Conservation (phyloP, 805 yeast genomes). For the Candida sanyiensis region DNA sequence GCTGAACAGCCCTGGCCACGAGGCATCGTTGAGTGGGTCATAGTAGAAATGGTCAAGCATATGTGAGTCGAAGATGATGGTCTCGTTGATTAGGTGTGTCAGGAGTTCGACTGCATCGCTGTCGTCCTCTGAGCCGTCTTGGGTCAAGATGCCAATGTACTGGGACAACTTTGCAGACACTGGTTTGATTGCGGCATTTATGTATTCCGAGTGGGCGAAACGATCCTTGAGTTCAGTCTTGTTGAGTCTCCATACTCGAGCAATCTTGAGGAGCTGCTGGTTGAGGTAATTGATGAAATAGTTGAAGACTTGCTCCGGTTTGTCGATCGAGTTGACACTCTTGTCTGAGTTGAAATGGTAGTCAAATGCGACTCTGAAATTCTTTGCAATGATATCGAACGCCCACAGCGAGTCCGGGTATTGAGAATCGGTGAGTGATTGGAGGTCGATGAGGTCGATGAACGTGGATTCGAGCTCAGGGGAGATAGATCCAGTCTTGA, state of each 20-base stretch:
- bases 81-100: slow-evolving; percentile 35
- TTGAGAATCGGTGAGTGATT: slow-evolving; percentile 10
- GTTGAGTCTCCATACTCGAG: slow-evolving; percentile 34
- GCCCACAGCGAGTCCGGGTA: slow-evolving; percentile 48
- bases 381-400: slow-evolving; percentile 38
- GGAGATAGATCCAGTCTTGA: slow-evolving; percentile 8
- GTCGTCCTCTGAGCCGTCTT: slow-evolving; percentile 15
- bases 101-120: slow-evolving; percentile 17
- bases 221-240: slow-evolving; percentile 22
- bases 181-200: slow-evolving; percentile 35
- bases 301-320: slow-evolving; percentile 48
- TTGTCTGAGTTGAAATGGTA: slow-evolving; percentile 45
- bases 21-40: slow-evolving; percentile 28
- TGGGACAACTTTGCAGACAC: slow-evolving; percentile 37
- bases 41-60: slow-evolving; percentile 37
- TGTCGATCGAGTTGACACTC: slow-evolving; percentile 41
- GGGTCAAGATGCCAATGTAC: slow-evolving; percentile 22
- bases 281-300: slow-evolving; percentile 43
- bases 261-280: slow-evolving; percentile 35
- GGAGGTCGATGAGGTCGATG: slow-evolving; percentile 14
- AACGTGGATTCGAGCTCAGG: slow-evolving; percentile 5
- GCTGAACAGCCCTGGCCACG: slow-evolving; percentile 28
- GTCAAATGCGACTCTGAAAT: slow-evolving; percentile 43
- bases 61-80: slow-evolving; percentile 31
- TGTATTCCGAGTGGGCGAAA: slow-evolving; percentile 34